A percentile compares a stretch with the other conserved stretches of the same genome.
These are phyloP conservation scores for Ophiocordyceps australis DNA, from an alignment of 2,329 filamentous ascomycete genomes.

Conservation along the genomic window DNA sequence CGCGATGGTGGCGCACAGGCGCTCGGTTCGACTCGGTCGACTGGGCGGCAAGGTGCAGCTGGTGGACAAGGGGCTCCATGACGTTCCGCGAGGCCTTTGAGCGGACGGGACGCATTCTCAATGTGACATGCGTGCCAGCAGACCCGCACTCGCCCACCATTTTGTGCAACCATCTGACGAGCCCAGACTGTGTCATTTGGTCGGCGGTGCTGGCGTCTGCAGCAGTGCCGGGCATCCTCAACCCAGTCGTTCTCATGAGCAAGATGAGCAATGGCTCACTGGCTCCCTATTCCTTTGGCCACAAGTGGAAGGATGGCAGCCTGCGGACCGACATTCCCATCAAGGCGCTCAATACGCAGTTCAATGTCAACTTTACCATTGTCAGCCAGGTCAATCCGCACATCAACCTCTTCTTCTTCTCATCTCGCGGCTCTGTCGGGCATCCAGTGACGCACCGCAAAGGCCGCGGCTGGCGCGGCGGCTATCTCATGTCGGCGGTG, in stretches of 20 bases:
- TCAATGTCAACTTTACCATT: conserved; percentile 96
- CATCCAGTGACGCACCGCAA: conserved; percentile 86
- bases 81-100: conserved; percentile 93
- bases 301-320: conserved; percentile 98
- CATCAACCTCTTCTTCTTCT: conserved; percentile 98
- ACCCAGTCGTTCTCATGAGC: conserved; percentile 86
- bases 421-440: conserved; percentile 77
- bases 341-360: conserved; percentile 84
- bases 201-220: conserved; percentile 88
- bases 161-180: conserved; percentile 85
- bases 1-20: conserved; percentile 80
- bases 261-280: conserved; percentile 63
- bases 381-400: conserved; percentile 84
- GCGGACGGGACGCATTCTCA: conserved; percentile 82
- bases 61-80: conserved; percentile 82
- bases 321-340: conserved; percentile 89
- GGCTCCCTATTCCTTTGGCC: conserved; percentile 84
- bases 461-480: conserved; percentile 88
- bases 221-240: conserved; percentile 87
- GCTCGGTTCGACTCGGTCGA: conserved; percentile 87
- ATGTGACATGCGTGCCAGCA: conserved; percentile 88
- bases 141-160: conserved; percentile 89
- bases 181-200: conserved; percentile 96
- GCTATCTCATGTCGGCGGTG: conserved; percentile 77
- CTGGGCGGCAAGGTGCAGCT: conserved; percentile 71